A percentile compares a stretch with the other conserved stretches of the same genome.
phyloP scores from a whole-genome alignment of 768 basidiomycete genomes.

The Mycena galopus region DNA sequence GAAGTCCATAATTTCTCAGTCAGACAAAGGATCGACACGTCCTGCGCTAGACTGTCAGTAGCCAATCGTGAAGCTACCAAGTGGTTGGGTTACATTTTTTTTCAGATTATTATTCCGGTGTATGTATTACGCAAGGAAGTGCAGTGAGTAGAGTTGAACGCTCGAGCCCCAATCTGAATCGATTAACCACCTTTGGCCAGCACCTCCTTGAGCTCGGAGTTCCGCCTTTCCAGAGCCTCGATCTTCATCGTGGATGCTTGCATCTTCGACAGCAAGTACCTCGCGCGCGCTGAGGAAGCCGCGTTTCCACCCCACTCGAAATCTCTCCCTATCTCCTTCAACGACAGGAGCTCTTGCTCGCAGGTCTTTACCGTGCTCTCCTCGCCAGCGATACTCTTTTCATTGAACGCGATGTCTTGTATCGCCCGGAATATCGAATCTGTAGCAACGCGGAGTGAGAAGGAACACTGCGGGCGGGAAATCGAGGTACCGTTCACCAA shows the following conservation, averaged over 20 bases:
- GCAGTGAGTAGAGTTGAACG: not conserved
- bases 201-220: constrained; percentile 72
- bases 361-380: constrained; percentile 77
- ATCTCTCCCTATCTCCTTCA: constrained; percentile 75
- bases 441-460: constrained; percentile 44
- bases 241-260: constrained; percentile 75
- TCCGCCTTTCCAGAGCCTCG: constrained; percentile 77
- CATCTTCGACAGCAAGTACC: constrained; percentile 84
- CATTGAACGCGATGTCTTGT: constrained; percentile 86
- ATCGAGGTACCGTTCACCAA: constrained; percentile 76
- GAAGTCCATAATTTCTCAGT: too few species aligned
- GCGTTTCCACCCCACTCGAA: constrained; percentile 58
- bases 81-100: too few species aligned
- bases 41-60: too few species aligned
- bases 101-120: too few species aligned
- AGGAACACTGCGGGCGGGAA: too few species aligned
- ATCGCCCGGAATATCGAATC: constrained; percentile 84
- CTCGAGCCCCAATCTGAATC: too few species aligned
- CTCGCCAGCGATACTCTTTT: constrained; percentile 67
- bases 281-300: constrained; percentile 70
- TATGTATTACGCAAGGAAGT: too few species aligned
- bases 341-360: constrained; percentile 81
- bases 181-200: constrained; percentile 55
- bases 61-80: too few species aligned
- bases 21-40: too few species aligned